Evolutionary conservation across 176 grass and related monocot genomes (phyloP).

Genomic region (Bothriochloa decipiens): DNA sequence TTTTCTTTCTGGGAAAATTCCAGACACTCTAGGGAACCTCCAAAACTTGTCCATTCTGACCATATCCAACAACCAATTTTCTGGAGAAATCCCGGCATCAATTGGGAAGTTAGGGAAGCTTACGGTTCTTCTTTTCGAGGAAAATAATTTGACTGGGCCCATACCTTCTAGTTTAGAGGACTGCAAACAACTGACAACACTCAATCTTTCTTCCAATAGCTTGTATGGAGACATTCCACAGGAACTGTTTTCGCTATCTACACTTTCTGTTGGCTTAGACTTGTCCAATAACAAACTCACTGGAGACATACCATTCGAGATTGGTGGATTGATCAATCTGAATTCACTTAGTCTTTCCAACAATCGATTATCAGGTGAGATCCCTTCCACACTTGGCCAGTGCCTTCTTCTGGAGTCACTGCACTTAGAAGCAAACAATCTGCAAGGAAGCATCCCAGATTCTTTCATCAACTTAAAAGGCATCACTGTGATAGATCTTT

Average conservation of each 20-base stretch:
- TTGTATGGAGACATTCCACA: slow-evolving; percentile 12
- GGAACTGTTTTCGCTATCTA: slow-evolving; percentile 1
- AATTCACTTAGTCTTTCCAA: background rate
- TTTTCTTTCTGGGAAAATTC: background rate
- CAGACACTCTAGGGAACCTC: background rate
- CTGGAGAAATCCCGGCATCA: background rate
- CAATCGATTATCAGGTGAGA: slow-evolving; percentile 32
- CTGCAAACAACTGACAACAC: slow-evolving; percentile 8
- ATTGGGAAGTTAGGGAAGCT: slow-evolving; percentile 1
- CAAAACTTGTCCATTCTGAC: background rate
- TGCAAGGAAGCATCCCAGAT: slow-evolving; percentile 27
- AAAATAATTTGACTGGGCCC: slow-evolving; percentile 20
- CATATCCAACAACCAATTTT: background rate
- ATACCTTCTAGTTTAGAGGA: background rate
- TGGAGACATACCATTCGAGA: background rate
- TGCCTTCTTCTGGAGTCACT: slow-evolving; percentile 20
- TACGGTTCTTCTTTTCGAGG: slow-evolving; percentile 4
- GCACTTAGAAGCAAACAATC: slow-evolving; percentile 32
- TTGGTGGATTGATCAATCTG: slow-evolving; percentile 21
- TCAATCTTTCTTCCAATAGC: slow-evolving; percentile 38
- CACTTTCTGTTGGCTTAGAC: background rate
- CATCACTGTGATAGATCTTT: slow-evolving; percentile 44
- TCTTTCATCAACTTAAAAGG: slow-evolving; percentile 16
- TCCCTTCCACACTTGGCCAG: slow-evolving; percentile 32
- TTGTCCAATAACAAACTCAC: slow-evolving; percentile 20